A percentile compares a stretch with the other conserved stretches of the same genome.
Conservation (phyloP, 2,329 filamentous ascomycete genomes). For the Colletotrichum sp. region DNA sequence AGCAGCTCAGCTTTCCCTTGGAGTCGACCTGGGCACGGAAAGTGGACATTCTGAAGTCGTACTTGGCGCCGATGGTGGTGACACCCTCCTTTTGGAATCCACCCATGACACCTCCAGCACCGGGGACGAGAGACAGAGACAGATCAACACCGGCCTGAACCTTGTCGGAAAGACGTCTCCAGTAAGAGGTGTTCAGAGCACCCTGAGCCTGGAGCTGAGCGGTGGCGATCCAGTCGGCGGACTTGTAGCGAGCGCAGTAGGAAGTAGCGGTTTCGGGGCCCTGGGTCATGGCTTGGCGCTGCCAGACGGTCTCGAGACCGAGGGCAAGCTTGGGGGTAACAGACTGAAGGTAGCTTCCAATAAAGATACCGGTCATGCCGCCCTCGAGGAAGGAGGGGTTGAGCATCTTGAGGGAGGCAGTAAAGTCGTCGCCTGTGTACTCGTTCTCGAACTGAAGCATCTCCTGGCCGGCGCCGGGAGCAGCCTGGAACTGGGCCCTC, state of each 20-base stretch:
- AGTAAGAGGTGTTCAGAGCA: slow-evolving; percentile 89
- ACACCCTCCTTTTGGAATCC: slow-evolving; percentile 83
- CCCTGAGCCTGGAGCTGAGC: slow-evolving; percentile 86
- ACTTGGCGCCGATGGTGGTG: slow-evolving; percentile 93
- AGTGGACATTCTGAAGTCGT: slow-evolving; percentile 90
- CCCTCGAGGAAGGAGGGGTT: slow-evolving; percentile 96
- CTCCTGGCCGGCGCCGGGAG: slow-evolving; percentile 77
- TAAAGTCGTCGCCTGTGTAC: slow-evolving; percentile 93
- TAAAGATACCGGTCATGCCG: slow-evolving; percentile 91
- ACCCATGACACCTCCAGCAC: slow-evolving; percentile 75
- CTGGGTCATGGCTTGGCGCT: slow-evolving; percentile 81
- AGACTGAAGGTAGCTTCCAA: slow-evolving; percentile 94
- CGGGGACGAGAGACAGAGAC: slow-evolving; percentile 80
- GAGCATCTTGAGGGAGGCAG: slow-evolving; percentile 88
- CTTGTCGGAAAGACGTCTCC: slow-evolving; percentile 90
- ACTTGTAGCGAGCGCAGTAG: slow-evolving; percentile 91
- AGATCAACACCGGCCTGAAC: slow-evolving; percentile 96
- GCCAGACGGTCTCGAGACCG: slow-evolving; percentile 93
- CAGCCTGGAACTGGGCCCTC: slow-evolving; percentile 87
- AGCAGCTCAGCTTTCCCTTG: slow-evolving; percentile 88
- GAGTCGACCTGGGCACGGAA: slow-evolving; percentile 97
- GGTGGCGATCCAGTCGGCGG: slow-evolving; percentile 89
- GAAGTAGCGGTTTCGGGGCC: slow-evolving; percentile 91
- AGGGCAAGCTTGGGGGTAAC: slow-evolving; percentile 86
- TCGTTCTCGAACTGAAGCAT: slow-evolving; percentile 96